Conservation (phyloP, 352 stramenopile genomes). For the Phytopythium vexans region DNA sequence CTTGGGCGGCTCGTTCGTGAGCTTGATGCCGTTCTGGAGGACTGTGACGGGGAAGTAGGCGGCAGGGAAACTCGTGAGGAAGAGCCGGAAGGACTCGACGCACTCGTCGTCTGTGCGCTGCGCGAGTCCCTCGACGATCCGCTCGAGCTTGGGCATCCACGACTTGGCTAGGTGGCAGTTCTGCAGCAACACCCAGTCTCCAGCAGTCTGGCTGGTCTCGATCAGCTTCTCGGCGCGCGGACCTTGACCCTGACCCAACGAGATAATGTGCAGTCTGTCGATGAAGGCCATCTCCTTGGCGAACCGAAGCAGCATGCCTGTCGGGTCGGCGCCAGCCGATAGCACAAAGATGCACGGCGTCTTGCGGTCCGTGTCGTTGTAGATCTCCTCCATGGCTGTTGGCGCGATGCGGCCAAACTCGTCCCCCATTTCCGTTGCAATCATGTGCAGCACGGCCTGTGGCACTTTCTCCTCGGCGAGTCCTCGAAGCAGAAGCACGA, state of each 20-base stretch:
- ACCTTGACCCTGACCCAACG: conserved; percentile 91
- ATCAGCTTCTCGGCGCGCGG: conserved; percentile 90
- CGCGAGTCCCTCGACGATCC: conserved; percentile 86
- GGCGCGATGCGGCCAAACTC: conserved; percentile 81
- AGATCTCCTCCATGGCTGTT: conserved; percentile 93
- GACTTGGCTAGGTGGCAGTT: conserved; percentile 94
- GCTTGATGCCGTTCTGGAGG: conserved; percentile 92
- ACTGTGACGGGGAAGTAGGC: conserved; percentile 92
- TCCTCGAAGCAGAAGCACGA: conserved; percentile 71
- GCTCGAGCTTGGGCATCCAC: conserved; percentile 93
- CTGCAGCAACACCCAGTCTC: conserved; percentile 93
- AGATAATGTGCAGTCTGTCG: conserved; percentile 89
- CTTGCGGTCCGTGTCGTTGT: conserved; percentile 88
- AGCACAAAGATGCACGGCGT: conserved; percentile 95
- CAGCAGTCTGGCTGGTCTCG: conserved; percentile 66
- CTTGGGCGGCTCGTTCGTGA: conserved; percentile 93
- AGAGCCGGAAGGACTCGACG: conserved; percentile 84
- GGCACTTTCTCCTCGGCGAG: conserved; percentile 90
- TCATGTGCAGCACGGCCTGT: conserved; percentile 82
- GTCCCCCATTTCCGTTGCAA: conserved; percentile 79
- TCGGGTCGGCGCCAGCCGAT: conserved; percentile 89
- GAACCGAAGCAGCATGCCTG: conserved; percentile 91
- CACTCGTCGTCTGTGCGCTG: conserved; percentile 51
- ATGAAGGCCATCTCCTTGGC: conserved; percentile 88
- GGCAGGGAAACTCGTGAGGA: conserved; percentile 91